Evolutionary conservation across 2,329 filamentous ascomycete genomes (phyloP).

Genomic region (Harringtonia lauricola): DNA sequence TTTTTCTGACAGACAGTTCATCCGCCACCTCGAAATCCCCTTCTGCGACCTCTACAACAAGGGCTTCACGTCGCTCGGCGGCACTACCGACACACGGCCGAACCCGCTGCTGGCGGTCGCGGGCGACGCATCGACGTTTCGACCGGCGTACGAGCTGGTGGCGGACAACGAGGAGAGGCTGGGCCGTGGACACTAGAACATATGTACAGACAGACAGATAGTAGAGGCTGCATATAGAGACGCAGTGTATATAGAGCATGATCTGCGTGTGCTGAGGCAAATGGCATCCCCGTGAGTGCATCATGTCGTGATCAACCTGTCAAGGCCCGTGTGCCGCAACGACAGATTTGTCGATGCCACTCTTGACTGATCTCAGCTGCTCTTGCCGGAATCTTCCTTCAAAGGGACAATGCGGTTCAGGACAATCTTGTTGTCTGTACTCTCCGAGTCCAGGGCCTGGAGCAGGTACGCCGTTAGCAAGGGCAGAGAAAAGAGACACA

Average conservation of each 20-base stretch:
- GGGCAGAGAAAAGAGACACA: neutral
- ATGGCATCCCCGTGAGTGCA: no score
- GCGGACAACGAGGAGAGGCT: slow-evolving; percentile 70
- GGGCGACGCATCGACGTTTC: slow-evolving; percentile 32
- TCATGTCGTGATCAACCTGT: no score
- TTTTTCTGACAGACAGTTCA: slow-evolving; percentile 44
- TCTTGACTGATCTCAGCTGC: no score
- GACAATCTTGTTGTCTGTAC: slow-evolving; percentile 67
- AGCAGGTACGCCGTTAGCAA: neutral
- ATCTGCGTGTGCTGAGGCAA: no score
- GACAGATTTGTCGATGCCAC: no score
- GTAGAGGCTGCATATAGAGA: no score
- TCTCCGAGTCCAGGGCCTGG: slow-evolving; percentile 59
- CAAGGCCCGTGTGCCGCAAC: no score
- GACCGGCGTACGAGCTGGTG: slow-evolving; percentile 65
- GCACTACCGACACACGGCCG: slow-evolving; percentile 76
- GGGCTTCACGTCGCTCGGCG: slow-evolving; percentile 61
- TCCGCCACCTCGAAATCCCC: slow-evolving; percentile 64
- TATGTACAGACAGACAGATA: no score
- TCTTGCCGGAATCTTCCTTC: slow-evolving; percentile 76
- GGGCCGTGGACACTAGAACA: slow-evolving; percentile 51
- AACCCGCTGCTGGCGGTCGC: slow-evolving; percentile 60
- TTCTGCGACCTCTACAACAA: slow-evolving; percentile 83
- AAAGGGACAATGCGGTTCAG: slow-evolving; percentile 86
- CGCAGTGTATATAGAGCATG: no score